phyloP scores from a whole-genome alignment of 2,329 filamentous ascomycete genomes.

The Fusarium falciforme region DNA sequence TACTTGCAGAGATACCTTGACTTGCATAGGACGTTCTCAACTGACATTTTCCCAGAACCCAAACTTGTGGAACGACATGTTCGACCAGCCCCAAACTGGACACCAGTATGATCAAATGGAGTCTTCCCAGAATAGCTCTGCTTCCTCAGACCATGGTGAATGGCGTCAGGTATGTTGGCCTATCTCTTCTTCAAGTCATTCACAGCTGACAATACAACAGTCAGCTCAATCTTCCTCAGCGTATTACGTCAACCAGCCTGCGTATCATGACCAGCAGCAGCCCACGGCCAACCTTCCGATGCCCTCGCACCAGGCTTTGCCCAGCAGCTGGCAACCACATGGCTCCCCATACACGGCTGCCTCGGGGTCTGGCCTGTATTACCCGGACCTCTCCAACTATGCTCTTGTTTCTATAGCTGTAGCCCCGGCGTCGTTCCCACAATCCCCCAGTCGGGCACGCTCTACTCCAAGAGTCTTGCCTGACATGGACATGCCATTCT shows the following conservation, averaged over 20 bases:
- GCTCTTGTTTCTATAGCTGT: not conserved
- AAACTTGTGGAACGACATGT: not conserved
- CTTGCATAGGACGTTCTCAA: not conserved
- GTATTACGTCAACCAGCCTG: not conserved
- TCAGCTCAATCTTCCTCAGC: not conserved
- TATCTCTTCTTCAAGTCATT: not conserved
- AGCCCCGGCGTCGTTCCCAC: not conserved
- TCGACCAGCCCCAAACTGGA: not conserved
- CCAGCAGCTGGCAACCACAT: not conserved
- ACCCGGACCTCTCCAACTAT: not conserved
- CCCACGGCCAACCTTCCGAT: not conserved
- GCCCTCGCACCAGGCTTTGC: not conserved
- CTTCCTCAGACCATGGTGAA: not conserved
- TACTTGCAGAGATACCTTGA: not conserved
- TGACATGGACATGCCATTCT: not conserved
- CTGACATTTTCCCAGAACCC: not conserved
- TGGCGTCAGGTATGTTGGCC: not conserved
- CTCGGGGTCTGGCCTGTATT: too few species aligned
- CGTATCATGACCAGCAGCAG: not conserved
- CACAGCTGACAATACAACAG: not conserved
- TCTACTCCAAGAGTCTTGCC: not conserved
- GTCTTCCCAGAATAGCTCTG: not conserved
- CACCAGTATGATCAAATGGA: not conserved
- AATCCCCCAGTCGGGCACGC: not conserved
- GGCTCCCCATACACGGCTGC: too few species aligned